phyloP scores from a whole-genome alignment of 768 basidiomycete genomes.

The Termitomyces sp. region DNA sequence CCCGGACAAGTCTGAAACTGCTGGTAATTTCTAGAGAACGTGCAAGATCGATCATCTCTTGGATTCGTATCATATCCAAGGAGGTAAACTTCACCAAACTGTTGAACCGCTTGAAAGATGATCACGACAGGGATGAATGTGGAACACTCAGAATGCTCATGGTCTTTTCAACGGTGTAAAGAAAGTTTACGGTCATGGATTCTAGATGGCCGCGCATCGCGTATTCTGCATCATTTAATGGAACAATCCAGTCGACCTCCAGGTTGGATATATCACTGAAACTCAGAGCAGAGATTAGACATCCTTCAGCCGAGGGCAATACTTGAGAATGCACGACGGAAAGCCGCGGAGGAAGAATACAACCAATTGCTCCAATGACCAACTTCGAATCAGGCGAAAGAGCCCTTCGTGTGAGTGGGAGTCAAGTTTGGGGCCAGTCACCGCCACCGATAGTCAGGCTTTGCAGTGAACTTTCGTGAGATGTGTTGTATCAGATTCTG shows the following conservation, averaged over 20 bases:
- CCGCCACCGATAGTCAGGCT: neutral
- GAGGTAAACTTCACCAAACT: neutral
- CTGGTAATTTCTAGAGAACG: neutral
- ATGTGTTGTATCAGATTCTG: neutral
- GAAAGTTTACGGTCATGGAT: neutral
- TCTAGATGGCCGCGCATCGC: neutral
- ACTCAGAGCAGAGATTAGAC: neutral
- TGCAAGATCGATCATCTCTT: neutral
- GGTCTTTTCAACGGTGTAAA: neutral
- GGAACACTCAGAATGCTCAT: neutral
- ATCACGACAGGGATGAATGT: neutral
- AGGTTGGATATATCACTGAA: neutral
- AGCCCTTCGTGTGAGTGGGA: neutral
- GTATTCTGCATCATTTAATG: neutral
- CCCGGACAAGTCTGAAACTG: neutral
- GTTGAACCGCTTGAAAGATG: constrained; percentile 2
- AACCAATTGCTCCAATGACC: neutral
- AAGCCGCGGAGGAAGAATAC: neutral
- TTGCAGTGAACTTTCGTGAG: neutral
- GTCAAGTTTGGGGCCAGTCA: neutral
- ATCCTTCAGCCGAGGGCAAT: neutral
- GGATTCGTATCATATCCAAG: neutral
- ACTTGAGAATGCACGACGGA: neutral
- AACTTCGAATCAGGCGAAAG: neutral
- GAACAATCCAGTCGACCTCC: neutral